A percentile compares a stretch with the other conserved stretches of the same genome.
phyloP scores from a whole-genome alignment of 2,329 filamentous ascomycete species.

The Xylariaceae sp. region DNA sequence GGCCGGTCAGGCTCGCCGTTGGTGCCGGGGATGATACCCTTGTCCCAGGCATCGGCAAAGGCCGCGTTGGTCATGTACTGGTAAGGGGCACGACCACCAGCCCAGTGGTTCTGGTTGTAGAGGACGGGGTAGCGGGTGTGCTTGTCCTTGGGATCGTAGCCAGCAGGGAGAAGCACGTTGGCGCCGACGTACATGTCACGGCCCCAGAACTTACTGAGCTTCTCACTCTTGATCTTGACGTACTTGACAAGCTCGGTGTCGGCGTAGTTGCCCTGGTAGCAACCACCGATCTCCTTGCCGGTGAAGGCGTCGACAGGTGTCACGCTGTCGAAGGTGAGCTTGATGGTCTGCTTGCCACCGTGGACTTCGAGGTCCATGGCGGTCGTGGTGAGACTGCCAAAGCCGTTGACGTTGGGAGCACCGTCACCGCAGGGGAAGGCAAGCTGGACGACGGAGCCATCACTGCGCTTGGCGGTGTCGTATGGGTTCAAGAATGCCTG shows the following conservation, averaged over 20 bases:
- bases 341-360: slow-evolving; percentile 16
- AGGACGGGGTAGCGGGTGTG: slow-evolving; percentile 22
- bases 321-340: slow-evolving; percentile 20
- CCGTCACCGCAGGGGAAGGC: slow-evolving; percentile 25
- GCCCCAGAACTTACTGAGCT: slow-evolving; percentile 21
- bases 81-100: slow-evolving; percentile 13
- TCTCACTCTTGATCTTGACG: slow-evolving; percentile 23
- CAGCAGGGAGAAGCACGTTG: slow-evolving; percentile 21
- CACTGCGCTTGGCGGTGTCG: slow-evolving; percentile 17
- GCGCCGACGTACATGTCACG: slow-evolving; percentile 27
- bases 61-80: slow-evolving; percentile 10
- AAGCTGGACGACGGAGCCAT: slow-evolving; percentile 19
- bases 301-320: slow-evolving; percentile 9
- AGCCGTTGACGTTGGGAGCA: slow-evolving; percentile 18
- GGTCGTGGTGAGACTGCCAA: slow-evolving; percentile 19
- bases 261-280: slow-evolving; percentile 23
- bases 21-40: slow-evolving; percentile 16
- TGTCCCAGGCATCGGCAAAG: slow-evolving; percentile 20
- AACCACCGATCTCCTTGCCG: slow-evolving; percentile 20
- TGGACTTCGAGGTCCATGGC: slow-evolving; percentile 18
- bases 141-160: slow-evolving; percentile 19
- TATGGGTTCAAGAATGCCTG: slow-evolving; percentile 24
- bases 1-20: slow-evolving; percentile 11
- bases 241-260: slow-evolving; percentile 21
- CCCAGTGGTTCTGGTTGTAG: slow-evolving; percentile 23